Evolutionary conservation across 306 rosid genomes (phyloP), one percentile per base, ranked within the genome.

Genomic region (Rosa rugosa): DNA sequence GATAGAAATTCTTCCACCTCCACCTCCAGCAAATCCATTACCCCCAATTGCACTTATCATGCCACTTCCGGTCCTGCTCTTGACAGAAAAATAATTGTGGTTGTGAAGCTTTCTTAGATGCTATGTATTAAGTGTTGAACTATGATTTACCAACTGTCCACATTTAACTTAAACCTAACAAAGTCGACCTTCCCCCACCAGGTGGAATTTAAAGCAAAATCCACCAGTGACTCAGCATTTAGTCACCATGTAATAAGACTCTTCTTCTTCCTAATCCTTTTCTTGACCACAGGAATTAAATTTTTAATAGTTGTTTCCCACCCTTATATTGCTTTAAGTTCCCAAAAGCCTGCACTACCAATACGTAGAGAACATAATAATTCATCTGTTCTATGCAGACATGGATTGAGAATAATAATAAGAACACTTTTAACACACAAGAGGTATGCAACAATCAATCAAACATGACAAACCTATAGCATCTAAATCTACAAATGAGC

Each of bases 11-110:
- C 99, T 88, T 84, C 99, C 99, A 71, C 99, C 99, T 71, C 99
- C 99, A 60, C 99, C 98, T 10, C 98, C 98, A 74, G 97, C 98
- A 83, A 92, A 95, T 68, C 99, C 99, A 76, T 83, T 78, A 76
- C 98, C 99, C 71, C 99, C 99, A 11, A 83, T 81, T 27, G 97
- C 95, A 84, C 96, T 90, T 84, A 92, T 75, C 74, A 77, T 88
- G 80, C 98, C 98, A 83, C 84, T 85, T 88, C 99, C 99, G 70
- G 90, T 92, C 97, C 99, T 95, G 93, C 87, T 78, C 80, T 81
- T 84, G 77, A 88, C 82, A 87, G 78, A 75, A 80, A 79, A 51
- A 80, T 60, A 69, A 69, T 38, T 50, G 71, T 84, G 86, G 85
- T 73, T 69, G 75, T 66, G 66, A 68, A 81, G 73, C 67, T 80